These are phyloP conservation scores for Paramecium tetraurelia DNA, from an alignment of 73 alveolate species.

Conservation along the genomic window DNA sequence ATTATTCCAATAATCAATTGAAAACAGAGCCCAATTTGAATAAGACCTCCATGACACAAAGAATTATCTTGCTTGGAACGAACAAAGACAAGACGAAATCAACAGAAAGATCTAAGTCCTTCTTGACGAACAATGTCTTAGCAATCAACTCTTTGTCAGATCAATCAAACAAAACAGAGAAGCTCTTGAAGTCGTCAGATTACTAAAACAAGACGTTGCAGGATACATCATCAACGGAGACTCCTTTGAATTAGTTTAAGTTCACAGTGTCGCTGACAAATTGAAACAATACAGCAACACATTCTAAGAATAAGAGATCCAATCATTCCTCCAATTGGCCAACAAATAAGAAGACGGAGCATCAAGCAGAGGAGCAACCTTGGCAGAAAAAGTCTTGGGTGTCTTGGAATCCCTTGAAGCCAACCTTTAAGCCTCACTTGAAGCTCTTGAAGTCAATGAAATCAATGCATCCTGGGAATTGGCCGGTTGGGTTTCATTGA, in stretches of 20 bases:
- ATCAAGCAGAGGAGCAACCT: conserved; percentile 34
- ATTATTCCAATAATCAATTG: conserved; percentile 3
- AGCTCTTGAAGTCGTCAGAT: not conserved
- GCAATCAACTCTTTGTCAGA: conserved; percentile 30
- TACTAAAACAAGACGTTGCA: conserved; percentile 20
- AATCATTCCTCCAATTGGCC: not conserved
- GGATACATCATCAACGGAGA: conserved; percentile 38
- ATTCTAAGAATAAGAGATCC: not conserved
- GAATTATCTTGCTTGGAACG: conserved; percentile 39
- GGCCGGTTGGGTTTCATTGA: conserved; percentile 50
- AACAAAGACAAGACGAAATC: conserved; percentile 14
- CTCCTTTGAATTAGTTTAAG: conserved; percentile 29
- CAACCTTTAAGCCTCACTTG: not conserved
- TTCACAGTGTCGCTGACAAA: conserved; percentile 11
- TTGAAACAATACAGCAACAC: not conserved
- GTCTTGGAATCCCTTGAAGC: conserved; percentile 4
- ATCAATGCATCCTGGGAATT: conserved; percentile 49
- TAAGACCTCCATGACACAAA: not conserved
- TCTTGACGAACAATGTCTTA: conserved; percentile 5
- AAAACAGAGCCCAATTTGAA: conserved; percentile 9
- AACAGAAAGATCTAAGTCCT: not conserved
- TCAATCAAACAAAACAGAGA: conserved; percentile 6
- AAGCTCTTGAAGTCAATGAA: not conserved
- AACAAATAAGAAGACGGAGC: not conserved
- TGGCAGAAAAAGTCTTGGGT: conserved; percentile 20